Conservation (phyloP, 2,329 filamentous ascomycete species). For the Botryotinia narcissicola region DNA sequence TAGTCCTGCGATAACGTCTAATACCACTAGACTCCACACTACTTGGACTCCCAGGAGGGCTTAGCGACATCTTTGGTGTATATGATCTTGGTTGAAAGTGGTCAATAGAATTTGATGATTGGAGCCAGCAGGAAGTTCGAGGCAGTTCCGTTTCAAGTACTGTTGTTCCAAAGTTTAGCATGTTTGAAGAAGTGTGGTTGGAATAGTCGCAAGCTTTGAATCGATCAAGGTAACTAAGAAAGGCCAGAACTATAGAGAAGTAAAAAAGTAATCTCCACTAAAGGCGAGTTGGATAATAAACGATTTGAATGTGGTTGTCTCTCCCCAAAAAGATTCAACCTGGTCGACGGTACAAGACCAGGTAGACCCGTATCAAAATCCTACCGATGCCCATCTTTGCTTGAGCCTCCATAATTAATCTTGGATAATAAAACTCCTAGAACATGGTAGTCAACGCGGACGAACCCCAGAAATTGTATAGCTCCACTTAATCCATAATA, state of each 20-base stretch:
- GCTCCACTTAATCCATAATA: background rate
- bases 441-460: background rate
- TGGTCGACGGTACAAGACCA: background rate
- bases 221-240: background rate
- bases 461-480: background rate
- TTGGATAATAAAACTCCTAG: background rate
- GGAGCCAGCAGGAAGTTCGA: background rate
- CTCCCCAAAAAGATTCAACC: background rate
- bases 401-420: background rate
- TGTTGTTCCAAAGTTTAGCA: background rate
- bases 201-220: background rate
- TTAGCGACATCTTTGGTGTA: background rate
- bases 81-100: conserved; percentile 2
- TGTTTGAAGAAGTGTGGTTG: background rate
- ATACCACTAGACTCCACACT: conserved; percentile 4
- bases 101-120: background rate
- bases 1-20: conserved; percentile 11
- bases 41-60: background rate
- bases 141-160: background rate
- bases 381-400: background rate
- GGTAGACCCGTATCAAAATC: conserved; percentile 1
- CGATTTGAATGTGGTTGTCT: background rate
- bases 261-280: background rate
- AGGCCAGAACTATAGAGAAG: background rate
- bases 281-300: background rate